Conservation (phyloP, 805 yeast species). For the Teunomyces panamensis region DNA sequence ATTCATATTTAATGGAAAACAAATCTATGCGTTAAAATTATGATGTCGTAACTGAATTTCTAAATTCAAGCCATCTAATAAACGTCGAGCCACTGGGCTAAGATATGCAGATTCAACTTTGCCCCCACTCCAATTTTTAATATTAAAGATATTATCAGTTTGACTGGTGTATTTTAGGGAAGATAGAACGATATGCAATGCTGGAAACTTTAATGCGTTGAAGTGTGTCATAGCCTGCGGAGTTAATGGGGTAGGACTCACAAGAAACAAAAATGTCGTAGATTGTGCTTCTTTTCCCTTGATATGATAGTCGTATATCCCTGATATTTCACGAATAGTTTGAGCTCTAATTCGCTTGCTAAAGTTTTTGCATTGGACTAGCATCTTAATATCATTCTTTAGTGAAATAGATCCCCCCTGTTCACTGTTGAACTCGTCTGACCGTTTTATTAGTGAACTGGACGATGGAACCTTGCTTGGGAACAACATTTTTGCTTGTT, state of each 20-base stretch:
- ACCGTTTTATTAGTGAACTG: slow-evolving; percentile 14
- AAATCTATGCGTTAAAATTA: background rate
- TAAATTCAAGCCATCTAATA: slow-evolving; percentile 30
- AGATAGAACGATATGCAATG: slow-evolving; percentile 41
- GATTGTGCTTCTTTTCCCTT: slow-evolving; percentile 12
- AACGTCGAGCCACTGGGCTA: slow-evolving; percentile 34
- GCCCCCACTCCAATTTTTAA: slow-evolving; percentile 40
- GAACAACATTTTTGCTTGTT: background rate
- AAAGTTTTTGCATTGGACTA: slow-evolving; percentile 58
- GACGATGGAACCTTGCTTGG: slow-evolving; percentile 3
- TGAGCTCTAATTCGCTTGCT: slow-evolving; percentile 43
- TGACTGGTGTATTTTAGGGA: slow-evolving; percentile 22
- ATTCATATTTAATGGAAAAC: background rate
- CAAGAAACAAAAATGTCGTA: slow-evolving; percentile 38
- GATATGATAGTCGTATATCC: slow-evolving; percentile 44
- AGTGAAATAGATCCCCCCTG: slow-evolving; percentile 15
- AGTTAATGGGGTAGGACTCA: slow-evolving; percentile 47
- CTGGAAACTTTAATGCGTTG: slow-evolving; percentile 44
- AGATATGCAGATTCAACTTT: slow-evolving; percentile 31
- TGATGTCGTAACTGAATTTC: slow-evolving; percentile 19
- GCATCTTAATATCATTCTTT: slow-evolving; percentile 32
- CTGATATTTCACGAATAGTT: slow-evolving; percentile 51
- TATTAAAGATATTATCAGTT: slow-evolving; percentile 24
- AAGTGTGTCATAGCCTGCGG: slow-evolving; percentile 45
- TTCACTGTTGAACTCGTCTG: slow-evolving; percentile 14